Conservation (phyloP, 768 basidiomycete species). For the Saitozyma podzolica region DNA sequence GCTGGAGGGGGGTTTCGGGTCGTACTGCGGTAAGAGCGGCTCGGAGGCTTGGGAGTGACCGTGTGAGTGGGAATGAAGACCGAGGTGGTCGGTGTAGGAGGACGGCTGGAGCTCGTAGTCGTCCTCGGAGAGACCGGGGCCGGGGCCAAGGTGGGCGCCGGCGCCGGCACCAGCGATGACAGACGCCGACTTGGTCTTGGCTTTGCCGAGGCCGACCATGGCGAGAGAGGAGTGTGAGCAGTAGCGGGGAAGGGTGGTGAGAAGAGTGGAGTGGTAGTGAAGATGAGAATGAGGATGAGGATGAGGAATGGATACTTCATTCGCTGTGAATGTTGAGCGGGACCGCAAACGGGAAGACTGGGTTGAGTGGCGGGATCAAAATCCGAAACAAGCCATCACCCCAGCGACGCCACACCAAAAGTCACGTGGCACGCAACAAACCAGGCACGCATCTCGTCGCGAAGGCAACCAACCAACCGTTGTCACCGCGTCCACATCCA, state of each 20-base stretch:
- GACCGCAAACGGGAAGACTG: no score
- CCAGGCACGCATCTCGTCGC: no score
- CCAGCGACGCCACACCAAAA: no score
- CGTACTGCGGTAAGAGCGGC: constrained; percentile 38
- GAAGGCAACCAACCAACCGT: no score
- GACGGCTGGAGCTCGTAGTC: constrained; percentile 42
- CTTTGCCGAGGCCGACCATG: neutral
- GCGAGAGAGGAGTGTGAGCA: no score
- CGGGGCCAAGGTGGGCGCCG: no score
- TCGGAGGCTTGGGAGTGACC: constrained; percentile 11
- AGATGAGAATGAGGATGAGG: no score
- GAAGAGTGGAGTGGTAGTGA: neutral
- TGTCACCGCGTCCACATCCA: neutral
- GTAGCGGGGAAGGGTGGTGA: neutral
- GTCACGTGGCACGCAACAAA: no score
- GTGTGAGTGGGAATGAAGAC: no score
- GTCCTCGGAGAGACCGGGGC: constrained; percentile 12
- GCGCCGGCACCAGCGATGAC: no score
- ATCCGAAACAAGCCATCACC: no score
- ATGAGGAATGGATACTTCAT: neutral
- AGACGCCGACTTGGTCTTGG: neutral
- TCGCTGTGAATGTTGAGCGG: neutral
- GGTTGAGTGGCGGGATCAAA: no score
- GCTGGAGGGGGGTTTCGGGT: neutral
- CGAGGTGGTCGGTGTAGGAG: neutral